phyloP scores from a whole-genome alignment of 495 filamentous ascomycete genomes.

The Astrothelium subdiscretum region DNA sequence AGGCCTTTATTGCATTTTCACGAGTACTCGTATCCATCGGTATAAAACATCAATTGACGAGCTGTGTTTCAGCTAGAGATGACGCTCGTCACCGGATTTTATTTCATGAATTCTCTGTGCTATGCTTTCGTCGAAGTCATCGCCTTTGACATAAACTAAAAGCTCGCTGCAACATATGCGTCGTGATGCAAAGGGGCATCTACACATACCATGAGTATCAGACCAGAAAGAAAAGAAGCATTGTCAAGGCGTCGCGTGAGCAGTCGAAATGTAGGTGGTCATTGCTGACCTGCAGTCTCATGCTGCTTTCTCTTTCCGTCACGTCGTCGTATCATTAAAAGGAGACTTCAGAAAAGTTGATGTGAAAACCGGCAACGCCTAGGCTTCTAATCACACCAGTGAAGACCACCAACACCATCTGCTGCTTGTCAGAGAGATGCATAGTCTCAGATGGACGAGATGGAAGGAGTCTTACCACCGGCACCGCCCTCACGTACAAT shows the following conservation, averaged over 20 bases:
- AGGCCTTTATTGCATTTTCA: neutral
- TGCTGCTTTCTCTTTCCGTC: slow-evolving; percentile 22
- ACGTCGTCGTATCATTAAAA: slow-evolving; percentile 20
- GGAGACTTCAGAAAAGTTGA: slow-evolving; percentile 22
- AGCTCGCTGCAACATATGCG: neutral
- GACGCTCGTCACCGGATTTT: neutral
- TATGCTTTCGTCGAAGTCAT: neutral
- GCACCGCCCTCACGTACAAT: slow-evolving; percentile 6
- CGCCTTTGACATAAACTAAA: neutral
- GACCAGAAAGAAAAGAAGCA: slow-evolving; percentile 11
- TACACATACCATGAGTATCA: neutral
- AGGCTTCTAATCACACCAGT: slow-evolving; percentile 14
- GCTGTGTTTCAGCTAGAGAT: neutral
- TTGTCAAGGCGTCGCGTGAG: slow-evolving; percentile 15
- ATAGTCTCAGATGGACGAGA: neutral
- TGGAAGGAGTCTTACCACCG: neutral
- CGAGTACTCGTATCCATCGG: neutral
- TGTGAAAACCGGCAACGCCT: slow-evolving; percentile 13
- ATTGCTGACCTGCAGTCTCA: slow-evolving; percentile 25
- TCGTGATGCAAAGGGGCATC: neutral
- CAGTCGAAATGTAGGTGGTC: slow-evolving; percentile 21
- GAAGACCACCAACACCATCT: slow-evolving; percentile 10
- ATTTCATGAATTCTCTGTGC: neutral
- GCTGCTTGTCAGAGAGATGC: neutral
- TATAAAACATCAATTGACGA: neutral